These are phyloP conservation scores for Pythium biforme DNA, from an alignment of 352 stramenopile genomes.

Conservation along the genomic window DNA sequence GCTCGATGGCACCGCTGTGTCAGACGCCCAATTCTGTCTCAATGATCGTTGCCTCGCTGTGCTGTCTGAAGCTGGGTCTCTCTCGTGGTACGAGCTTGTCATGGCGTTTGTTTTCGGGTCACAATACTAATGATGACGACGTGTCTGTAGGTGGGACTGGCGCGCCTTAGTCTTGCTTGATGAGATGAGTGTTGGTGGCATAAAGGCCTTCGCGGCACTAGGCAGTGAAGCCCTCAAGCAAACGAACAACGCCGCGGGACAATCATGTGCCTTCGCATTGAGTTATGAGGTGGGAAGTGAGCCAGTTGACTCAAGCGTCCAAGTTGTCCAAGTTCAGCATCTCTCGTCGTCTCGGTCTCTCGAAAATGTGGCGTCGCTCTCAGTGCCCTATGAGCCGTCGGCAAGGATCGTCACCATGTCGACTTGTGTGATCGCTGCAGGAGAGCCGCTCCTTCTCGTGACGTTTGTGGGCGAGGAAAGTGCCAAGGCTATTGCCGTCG, in stretches of 20 bases:
- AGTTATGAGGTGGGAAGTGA: neutral
- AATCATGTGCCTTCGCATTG: conserved; percentile 4
- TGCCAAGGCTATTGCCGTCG: neutral
- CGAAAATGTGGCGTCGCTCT: neutral
- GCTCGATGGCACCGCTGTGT: conserved; percentile 8
- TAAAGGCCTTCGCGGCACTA: conserved; percentile 2
- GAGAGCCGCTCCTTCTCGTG: neutral
- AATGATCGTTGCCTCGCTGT: conserved; percentile 22
- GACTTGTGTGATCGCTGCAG: neutral
- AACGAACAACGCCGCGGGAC: neutral
- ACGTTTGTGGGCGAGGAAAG: neutral
- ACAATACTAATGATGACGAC: neutral
- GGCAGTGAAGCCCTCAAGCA: neutral
- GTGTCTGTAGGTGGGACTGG: conserved; percentile 29
- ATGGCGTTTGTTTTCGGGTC: neutral
- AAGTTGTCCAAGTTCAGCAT: conserved; percentile 1
- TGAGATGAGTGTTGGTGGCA: neutral
- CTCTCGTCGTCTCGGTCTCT: neutral
- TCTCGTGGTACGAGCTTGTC: conserved; percentile 17
- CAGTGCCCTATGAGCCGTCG: neutral
- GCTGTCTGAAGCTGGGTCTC: conserved; percentile 9
- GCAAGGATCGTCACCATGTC: neutral
- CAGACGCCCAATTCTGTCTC: conserved; percentile 7
- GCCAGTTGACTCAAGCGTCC: neutral
- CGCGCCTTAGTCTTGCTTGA: conserved; percentile 15